Conservation (phyloP, 371 early-diverging fungal genomes). For the Rhizopus delemar region DNA sequence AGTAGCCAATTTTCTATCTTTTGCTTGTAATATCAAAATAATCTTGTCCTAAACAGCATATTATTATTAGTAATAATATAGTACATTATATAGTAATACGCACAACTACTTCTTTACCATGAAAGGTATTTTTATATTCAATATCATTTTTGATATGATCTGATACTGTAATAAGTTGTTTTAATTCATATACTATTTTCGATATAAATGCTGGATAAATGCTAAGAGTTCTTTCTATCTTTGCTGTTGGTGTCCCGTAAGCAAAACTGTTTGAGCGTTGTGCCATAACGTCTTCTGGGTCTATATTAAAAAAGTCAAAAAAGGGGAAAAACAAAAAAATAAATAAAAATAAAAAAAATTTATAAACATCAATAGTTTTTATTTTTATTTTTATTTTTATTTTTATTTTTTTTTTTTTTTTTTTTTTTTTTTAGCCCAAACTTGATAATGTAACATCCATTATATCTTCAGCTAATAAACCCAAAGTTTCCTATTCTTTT, state of each 20-base stretch:
- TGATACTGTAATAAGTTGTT: conserved; percentile 43
- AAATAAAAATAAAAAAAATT: too few species aligned
- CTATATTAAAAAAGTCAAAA: background rate
- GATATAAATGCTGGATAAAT: conserved; percentile 77
- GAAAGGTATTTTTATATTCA: conserved; percentile 81
- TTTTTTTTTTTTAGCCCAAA: too few species aligned
- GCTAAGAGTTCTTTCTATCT: conserved; percentile 1
- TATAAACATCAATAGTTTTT: background rate
- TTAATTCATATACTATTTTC: conserved; percentile 73
- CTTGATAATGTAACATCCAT: too few species aligned
- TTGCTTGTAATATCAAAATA: conserved; percentile 50
- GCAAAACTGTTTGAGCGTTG: conserved; percentile 39
- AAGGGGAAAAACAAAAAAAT: background rate
- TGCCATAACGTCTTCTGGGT: conserved; percentile 17
- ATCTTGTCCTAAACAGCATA: conserved; percentile 49
- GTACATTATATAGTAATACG: too few species aligned
- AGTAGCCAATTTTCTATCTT: conserved; percentile 69
- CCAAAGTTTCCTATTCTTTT: too few species aligned
- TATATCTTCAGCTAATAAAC: too few species aligned
- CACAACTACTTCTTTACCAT: conserved; percentile 76
- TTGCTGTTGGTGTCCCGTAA: conserved; percentile 20
- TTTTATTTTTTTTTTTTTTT: too few species aligned
- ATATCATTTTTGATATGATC: conserved; percentile 75
- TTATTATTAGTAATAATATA: too few species aligned
- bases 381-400: too few species aligned